A percentile compares a stretch with the other conserved stretches of the same genome.
Conservation (phyloP, 495 filamentous ascomycete genomes). For the Lophiotrema nucula region DNA sequence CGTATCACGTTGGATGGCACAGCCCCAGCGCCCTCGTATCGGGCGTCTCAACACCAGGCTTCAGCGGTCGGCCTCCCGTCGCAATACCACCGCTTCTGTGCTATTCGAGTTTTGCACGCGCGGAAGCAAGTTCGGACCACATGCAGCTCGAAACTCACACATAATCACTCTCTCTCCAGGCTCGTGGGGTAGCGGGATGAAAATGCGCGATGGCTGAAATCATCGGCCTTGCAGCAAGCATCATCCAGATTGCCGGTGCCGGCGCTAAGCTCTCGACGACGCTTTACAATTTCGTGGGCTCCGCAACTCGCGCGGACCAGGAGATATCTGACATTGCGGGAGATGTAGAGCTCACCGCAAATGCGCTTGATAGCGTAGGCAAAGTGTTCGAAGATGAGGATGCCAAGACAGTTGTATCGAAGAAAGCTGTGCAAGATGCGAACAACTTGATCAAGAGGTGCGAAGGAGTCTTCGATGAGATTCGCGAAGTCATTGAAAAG, state of each 20-base stretch:
- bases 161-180: too few species aligned
- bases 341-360: constrained; percentile 24
- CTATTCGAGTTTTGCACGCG: too few species aligned
- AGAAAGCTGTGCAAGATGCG: constrained; percentile 18
- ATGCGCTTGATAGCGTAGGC: constrained; percentile 24
- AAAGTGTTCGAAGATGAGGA: constrained; percentile 19
- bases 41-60: too few species aligned
- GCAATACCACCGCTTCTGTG: too few species aligned
- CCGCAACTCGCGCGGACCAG: constrained; percentile 16
- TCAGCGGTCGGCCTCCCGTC: too few species aligned
- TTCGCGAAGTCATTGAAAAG: constrained; percentile 24
- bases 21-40: too few species aligned
- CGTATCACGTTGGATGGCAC: too few species aligned
- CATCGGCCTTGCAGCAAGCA: constrained; percentile 14
- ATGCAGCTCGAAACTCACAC: too few species aligned
- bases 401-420: constrained; percentile 6
- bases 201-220: constrained; percentile 26
- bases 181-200: too few species aligned
- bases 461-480: constrained; percentile 24
- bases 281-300: constrained; percentile 17
- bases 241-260: constrained; percentile 19
- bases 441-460: constrained; percentile 25
- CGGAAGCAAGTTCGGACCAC: too few species aligned
- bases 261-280: constrained; percentile 17
- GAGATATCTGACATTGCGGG: constrained; percentile 25